Conservation (phyloP, 208 protist species). For the Sergeia podlipaevii region DNA sequence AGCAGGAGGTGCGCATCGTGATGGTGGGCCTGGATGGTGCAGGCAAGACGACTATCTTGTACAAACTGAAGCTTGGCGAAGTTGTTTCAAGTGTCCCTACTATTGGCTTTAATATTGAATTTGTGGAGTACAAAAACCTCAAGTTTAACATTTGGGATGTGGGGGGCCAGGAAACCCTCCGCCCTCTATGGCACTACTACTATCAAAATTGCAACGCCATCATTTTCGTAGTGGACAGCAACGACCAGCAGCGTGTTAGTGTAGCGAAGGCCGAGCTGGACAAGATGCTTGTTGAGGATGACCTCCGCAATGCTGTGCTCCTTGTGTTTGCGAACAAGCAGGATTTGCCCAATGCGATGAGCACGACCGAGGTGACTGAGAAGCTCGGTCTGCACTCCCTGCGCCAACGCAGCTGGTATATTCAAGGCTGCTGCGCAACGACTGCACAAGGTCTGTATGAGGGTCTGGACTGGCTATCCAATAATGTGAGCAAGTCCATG, state of each 20-base stretch:
- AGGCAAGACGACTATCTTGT: slow-evolving; percentile 98
- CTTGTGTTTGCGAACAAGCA: slow-evolving; percentile 99
- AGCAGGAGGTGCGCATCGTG: slow-evolving; percentile 97
- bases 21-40: slow-evolving; percentile 98
- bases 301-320: slow-evolving; percentile 95
- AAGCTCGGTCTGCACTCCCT: slow-evolving; percentile 94
- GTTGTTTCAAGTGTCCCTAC: slow-evolving; percentile 96
- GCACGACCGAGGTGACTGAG: slow-evolving; percentile 95
- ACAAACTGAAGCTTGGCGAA: slow-evolving; percentile 97
- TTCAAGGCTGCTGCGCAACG: slow-evolving; percentile 90
- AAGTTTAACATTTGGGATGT: slow-evolving; percentile 97
- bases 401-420: slow-evolving; percentile 92
- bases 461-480: slow-evolving; percentile 90
- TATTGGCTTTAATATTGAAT: slow-evolving; percentile 97
- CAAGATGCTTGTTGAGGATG: slow-evolving; percentile 96
- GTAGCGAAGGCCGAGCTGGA: slow-evolving; percentile 92
- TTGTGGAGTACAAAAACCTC: slow-evolving; percentile 96
- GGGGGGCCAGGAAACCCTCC: slow-evolving; percentile 96
- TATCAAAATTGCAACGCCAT: slow-evolving; percentile 96
- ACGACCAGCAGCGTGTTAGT: slow-evolving; percentile 92
- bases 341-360: slow-evolving; percentile 98
- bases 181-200: slow-evolving; percentile 96
- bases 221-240: slow-evolving; percentile 98
- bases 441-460: slow-evolving; percentile 93
- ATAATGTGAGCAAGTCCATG: slow-evolving; percentile 82